Conservation (phyloP, 2,329 filamentous ascomycete genomes). For the Coccinonectria pachysandricola region DNA sequence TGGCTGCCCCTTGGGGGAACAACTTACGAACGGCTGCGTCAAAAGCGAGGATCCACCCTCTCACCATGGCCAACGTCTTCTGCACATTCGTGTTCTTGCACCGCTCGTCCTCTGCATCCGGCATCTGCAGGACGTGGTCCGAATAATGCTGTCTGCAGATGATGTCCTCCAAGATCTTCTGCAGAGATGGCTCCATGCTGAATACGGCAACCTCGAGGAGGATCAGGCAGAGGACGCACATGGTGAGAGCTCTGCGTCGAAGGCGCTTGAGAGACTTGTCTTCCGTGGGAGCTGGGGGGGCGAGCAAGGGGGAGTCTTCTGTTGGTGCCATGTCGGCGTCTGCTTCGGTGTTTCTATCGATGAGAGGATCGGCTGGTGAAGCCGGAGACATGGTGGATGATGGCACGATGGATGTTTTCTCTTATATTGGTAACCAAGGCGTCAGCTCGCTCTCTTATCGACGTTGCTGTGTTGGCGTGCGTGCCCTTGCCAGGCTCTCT, state of each 20-base stretch:
- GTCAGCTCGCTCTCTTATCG: no score
- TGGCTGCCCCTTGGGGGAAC: background rate
- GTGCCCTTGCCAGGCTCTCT: no score
- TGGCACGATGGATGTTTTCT: no score
- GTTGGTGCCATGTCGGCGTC: conserved; percentile 2
- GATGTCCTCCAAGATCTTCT: conserved; percentile 42
- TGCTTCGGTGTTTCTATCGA: conserved; percentile 5
- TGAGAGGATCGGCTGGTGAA: conserved; percentile 4
- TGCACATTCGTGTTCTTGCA: conserved; percentile 43
- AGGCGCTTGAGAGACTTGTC: conserved; percentile 16
- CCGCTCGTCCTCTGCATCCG: conserved; percentile 25
- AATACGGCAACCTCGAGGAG: conserved; percentile 32
- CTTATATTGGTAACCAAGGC: no score
- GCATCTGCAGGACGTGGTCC: conserved; percentile 22
- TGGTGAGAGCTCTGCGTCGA: conserved; percentile 19
- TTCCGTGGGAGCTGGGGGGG: conserved; percentile 5
- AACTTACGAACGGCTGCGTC: conserved; percentile 35
- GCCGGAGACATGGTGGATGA: no score
- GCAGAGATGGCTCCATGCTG: conserved; percentile 31
- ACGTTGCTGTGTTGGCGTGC: no score
- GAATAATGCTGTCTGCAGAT: conserved; percentile 41
- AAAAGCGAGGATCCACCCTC: conserved; percentile 35
- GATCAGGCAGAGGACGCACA: conserved; percentile 30
- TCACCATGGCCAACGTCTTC: conserved; percentile 39
- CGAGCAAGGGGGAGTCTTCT: conserved; percentile 14